These are phyloP conservation scores for Beauveria sp. DNA, from an alignment of 2,329 filamentous ascomycete genomes.

Conservation along the genomic window DNA sequence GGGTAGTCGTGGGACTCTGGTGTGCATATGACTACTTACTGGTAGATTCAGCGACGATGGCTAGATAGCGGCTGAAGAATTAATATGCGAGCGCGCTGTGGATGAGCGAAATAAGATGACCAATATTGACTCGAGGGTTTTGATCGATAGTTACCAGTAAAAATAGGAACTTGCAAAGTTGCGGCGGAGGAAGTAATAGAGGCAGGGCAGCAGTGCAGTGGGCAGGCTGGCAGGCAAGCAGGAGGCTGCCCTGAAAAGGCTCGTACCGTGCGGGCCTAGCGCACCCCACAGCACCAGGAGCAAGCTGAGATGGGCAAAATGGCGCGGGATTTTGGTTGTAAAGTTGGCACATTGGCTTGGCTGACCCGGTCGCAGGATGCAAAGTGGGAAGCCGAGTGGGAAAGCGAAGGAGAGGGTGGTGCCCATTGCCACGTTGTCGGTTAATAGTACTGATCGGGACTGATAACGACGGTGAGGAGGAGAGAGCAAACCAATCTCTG, in stretches of 20 bases:
- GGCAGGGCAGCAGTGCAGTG: no score
- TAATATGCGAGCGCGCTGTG: no score
- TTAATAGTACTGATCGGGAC: no score
- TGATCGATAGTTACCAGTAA: neutral
- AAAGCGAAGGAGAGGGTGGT: neutral
- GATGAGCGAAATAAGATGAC: neutral
- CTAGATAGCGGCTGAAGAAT: no score
- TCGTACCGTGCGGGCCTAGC: conserved; percentile 7
- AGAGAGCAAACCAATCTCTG: no score
- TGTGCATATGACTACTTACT: no score
- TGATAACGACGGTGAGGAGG: no score
- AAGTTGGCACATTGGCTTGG: neutral
- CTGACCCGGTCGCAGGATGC: neutral
- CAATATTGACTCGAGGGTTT: neutral
- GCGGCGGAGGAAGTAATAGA: no score
- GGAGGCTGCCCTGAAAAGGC: neutral
- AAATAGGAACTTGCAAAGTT: neutral
- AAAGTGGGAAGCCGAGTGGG: neutral
- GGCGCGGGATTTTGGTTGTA: neutral
- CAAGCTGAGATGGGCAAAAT: neutral
- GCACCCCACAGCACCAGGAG: neutral
- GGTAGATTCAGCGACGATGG: neutral
- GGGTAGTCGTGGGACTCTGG: no score
- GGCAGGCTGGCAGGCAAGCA: no score
- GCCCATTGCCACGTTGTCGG: no score